A percentile compares a stretch with the other conserved stretches of the same genome.
Conservation (phyloP, 2,329 filamentous ascomycete genomes). For the Verticillium zaregamsianum region DNA sequence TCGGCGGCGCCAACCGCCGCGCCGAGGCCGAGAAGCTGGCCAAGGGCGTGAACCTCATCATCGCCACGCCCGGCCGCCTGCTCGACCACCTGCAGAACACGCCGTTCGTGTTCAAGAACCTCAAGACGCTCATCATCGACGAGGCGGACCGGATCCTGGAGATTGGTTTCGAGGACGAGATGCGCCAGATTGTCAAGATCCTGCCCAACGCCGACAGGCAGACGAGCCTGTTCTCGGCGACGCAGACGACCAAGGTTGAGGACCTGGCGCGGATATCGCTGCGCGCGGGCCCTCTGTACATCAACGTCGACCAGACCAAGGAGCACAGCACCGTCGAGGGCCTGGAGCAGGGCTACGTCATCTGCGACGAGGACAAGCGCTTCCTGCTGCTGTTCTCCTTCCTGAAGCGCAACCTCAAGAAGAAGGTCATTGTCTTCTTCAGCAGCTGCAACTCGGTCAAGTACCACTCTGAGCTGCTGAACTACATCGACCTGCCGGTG, state of each 20-base stretch:
- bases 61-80: constrained; percentile 88
- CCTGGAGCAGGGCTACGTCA: constrained; percentile 90
- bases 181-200: constrained; percentile 94
- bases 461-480: constrained; percentile 91
- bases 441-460: constrained; percentile 90
- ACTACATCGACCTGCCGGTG: constrained; percentile 93
- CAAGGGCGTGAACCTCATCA: constrained; percentile 91
- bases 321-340: constrained; percentile 90
- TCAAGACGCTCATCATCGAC: constrained; percentile 89
- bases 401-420: constrained; percentile 85
- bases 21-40: constrained; percentile 91
- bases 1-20: constrained; percentile 85
- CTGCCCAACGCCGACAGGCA: constrained; percentile 75
- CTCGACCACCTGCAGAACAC: constrained; percentile 95
- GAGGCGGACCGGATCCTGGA: constrained; percentile 96
- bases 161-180: constrained; percentile 97
- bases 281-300: constrained; percentile 85
- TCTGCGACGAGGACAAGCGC: constrained; percentile 89
- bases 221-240: constrained; percentile 98
- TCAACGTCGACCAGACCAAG: constrained; percentile 91
- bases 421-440: constrained; percentile 98
- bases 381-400: constrained; percentile 95
- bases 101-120: constrained; percentile 86
- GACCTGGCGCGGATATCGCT: constrained; percentile 93
- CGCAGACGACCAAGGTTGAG: constrained; percentile 97